Evolutionary conservation across 2,329 filamentous ascomycete species (phyloP).

Genomic region (Ambrosiella xylebori): DNA sequence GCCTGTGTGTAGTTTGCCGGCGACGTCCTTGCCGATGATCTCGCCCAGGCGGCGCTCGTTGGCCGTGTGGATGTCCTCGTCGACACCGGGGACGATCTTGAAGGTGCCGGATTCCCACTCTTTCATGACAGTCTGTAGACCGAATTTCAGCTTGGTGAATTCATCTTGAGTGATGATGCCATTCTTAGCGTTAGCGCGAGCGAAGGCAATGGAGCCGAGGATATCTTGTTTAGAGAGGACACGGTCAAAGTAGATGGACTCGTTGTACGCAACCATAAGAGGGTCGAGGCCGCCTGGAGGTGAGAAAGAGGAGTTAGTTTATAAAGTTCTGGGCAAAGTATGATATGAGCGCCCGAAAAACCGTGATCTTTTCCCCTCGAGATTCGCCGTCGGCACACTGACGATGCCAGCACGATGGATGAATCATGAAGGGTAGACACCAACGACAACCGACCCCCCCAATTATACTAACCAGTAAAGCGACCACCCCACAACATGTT

Average conservation of each 20-base stretch:
- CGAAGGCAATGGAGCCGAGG: constrained; percentile 63
- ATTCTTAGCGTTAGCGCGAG: constrained; percentile 57
- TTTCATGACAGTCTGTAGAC: constrained; percentile 39
- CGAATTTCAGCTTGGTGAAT: constrained; percentile 56
- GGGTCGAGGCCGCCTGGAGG: constrained; percentile 60
- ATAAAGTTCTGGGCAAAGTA: constrained; percentile 9
- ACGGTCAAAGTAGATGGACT: constrained; percentile 62
- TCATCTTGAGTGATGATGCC: constrained; percentile 58
- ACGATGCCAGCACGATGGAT: constrained; percentile 1
- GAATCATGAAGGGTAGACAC: not conserved
- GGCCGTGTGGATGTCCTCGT: constrained; percentile 50
- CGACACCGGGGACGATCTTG: constrained; percentile 32
- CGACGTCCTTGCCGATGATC: constrained; percentile 70
- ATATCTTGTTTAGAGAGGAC: constrained; percentile 68
- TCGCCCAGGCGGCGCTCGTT: constrained; percentile 61
- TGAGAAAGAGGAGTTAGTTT: not conserved
- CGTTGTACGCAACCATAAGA: constrained; percentile 75
- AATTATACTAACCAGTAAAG: constrained; percentile 28
- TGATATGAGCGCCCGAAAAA: constrained; percentile 9
- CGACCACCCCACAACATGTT: constrained; percentile 30
- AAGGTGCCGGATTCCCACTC: constrained; percentile 38
- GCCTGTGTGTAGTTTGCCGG: constrained; percentile 77
- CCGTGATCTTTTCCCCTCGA: not conserved
- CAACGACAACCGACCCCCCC: not conserved
- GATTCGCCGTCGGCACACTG: constrained; percentile 9